phyloP scores from a whole-genome alignment of 2,329 filamentous ascomycete species.

The Scedosporium apiospermum region DNA sequence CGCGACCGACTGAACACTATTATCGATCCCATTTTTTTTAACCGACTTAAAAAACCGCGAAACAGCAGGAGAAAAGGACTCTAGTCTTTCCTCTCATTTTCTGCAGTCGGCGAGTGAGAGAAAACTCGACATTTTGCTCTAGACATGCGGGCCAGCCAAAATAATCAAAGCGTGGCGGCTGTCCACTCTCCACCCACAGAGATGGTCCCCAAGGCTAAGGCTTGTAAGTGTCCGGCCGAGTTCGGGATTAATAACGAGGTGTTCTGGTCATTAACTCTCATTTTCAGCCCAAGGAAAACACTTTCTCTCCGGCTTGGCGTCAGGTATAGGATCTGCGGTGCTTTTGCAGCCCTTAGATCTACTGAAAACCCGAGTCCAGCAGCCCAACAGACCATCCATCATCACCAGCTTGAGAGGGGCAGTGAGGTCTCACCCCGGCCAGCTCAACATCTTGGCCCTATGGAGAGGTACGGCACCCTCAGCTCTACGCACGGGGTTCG shows the following conservation, averaged over 20 bases:
- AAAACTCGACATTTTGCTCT: too few relatives aligned
- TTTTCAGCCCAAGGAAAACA: slow-evolving; percentile 54
- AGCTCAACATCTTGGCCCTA: slow-evolving; percentile 52
- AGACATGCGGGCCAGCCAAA: too few relatives aligned
- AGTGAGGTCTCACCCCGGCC: slow-evolving; percentile 38
- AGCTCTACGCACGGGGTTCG: slow-evolving; percentile 85
- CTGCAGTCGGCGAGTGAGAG: too few relatives aligned
- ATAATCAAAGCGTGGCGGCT: not conserved
- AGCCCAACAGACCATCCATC: slow-evolving; percentile 65
- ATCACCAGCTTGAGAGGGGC: slow-evolving; percentile 52
- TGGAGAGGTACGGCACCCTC: slow-evolving; percentile 93
- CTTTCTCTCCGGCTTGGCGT: slow-evolving; percentile 79
- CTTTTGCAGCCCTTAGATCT: slow-evolving; percentile 92
- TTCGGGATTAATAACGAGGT: not conserved
- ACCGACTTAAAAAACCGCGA: too few relatives aligned
- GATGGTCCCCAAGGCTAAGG: not conserved
- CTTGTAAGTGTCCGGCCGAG: not conserved
- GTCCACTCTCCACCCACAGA: not conserved
- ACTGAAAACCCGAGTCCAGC: slow-evolving; percentile 91
- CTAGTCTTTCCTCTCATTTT: too few relatives aligned
- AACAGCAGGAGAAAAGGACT: too few relatives aligned
- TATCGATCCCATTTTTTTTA: too few relatives aligned
- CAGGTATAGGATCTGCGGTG: slow-evolving; percentile 78
- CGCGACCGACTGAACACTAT: too few relatives aligned
- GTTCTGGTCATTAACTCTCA: not conserved